Evolutionary conservation across 202 grass and related monocot species (phyloP).

Genomic region (Brachypodium distachyon): DNA sequence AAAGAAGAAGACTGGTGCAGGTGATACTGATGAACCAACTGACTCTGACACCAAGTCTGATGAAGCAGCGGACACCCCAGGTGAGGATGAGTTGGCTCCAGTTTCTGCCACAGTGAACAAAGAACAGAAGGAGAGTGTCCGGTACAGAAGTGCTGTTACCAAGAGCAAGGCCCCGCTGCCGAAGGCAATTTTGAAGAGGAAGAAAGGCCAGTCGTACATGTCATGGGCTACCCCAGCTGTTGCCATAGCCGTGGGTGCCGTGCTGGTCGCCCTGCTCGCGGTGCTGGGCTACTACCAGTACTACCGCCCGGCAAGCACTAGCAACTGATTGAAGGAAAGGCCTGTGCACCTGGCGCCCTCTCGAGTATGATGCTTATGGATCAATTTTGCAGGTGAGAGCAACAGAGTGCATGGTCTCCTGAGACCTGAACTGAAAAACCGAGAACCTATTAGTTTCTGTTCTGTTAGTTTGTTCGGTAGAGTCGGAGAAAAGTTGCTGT

Average conservation of each 20-base stretch:
- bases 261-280: constrained; percentile 32
- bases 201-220: constrained; percentile 47
- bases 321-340: constrained; percentile 25
- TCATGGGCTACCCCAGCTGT: constrained; percentile 36
- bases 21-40: constrained; percentile 29
- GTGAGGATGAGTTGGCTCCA: constrained; percentile 15
- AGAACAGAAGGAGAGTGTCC: constrained; percentile 32
- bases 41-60: constrained; percentile 53
- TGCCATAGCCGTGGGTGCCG: not conserved
- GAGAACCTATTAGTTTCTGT: constrained; percentile 12
- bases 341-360: constrained; percentile 6
- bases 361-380: constrained; percentile 11
- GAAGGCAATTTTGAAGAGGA: constrained; percentile 61
- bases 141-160: constrained; percentile 12
- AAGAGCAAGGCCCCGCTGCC: constrained; percentile 32
- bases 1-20: constrained; percentile 48
- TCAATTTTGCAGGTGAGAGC: constrained; percentile 57
- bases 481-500: constrained; percentile 21
- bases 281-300: constrained; percentile 63
- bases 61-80: constrained; percentile 38
- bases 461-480: constrained; percentile 28
- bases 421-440: not conserved
- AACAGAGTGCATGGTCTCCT: constrained; percentile 14
- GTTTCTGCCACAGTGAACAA: constrained; percentile 21
- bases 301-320: constrained; percentile 33